Evolutionary conservation across 768 basidiomycete species (phyloP), one percentile per base, ranked within the genome.

Genomic region (Rubroboletus pulcherrimus): DNA sequence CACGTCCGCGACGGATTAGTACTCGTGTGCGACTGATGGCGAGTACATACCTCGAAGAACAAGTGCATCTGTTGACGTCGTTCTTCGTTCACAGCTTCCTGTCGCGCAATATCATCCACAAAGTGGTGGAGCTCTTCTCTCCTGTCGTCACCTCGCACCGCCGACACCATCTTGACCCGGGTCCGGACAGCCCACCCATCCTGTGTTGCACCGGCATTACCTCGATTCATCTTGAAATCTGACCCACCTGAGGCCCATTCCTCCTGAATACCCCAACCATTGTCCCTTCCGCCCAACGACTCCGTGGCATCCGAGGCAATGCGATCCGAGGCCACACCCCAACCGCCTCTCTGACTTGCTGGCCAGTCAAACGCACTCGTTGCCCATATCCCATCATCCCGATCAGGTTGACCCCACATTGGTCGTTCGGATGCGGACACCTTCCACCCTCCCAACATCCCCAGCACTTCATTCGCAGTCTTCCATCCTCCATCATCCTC

Each of bases 51-150:
- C 69, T 79, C 71, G 49, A 74, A 79, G 59, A 85, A 85, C 21
- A 55, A 31, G 61, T 82, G 75, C 81, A 85, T 81, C 50, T 71
- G 60, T 49, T 59, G 66, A 47, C 69, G 78, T 24, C 75, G 74
- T 34, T 73, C 72, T 15, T 73, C 72, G 54, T 73, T 67, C 10
- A 68, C 76, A 1, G 71, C 71, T 49, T 74, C 65, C 52, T 73
- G 73, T 15, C 66, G 70, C 4, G 81, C 80, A 31, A 81, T 69
- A 17, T 67, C 63, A 44, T 84, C 82, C 12, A 80, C 77, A 56
- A 83, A 81, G 3, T 71, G 52, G 37, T 68, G 65, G 19, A 60
- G 43, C 7, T 70, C 66, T 31, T 63, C 56, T 26, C 31, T 54
- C 11, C 45, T 35, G 6, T 50, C 47, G 26, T 37, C 31, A 38